A percentile compares a stretch with the other conserved stretches of the same genome.
These are phyloP conservation scores for Penicillium daleae DNA, from an alignment of 495 filamentous ascomycete species.

Conservation along the genomic window DNA sequence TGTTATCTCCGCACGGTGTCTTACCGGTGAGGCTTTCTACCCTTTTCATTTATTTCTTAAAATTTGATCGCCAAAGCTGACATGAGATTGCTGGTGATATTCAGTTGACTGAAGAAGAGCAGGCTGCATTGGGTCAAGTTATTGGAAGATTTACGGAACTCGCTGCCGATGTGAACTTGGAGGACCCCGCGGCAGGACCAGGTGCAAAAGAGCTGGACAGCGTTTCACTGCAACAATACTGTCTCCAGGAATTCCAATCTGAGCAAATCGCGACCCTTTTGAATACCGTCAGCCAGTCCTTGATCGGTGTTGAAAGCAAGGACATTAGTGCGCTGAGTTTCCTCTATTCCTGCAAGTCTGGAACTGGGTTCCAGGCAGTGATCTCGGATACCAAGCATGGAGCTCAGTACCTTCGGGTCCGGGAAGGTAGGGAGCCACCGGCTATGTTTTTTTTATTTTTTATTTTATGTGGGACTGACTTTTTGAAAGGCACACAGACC, in stretches of 20 bases:
- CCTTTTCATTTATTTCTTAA: not conserved
- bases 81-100: not conserved
- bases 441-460: too few relatives aligned
- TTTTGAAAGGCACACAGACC: slow-evolving; percentile 25
- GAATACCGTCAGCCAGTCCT: slow-evolving; percentile 12
- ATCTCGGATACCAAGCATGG: slow-evolving; percentile 44
- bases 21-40: not conserved
- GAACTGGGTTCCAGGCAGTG: slow-evolving; percentile 40
- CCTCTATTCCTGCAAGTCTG: slow-evolving; percentile 47
- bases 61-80: not conserved
- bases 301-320: slow-evolving; percentile 43
- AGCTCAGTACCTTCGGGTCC: slow-evolving; percentile 42
- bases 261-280: slow-evolving; percentile 4
- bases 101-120: slow-evolving; percentile 3
- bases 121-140: slow-evolving; percentile 4
- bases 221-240: slow-evolving; percentile 5
- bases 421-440: slow-evolving; percentile 11
- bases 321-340: slow-evolving; percentile 48
- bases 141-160: not conserved
- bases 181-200: not conserved
- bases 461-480: not conserved
- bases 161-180: not conserved
- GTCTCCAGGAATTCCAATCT: slow-evolving; percentile 6
- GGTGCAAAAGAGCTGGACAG: slow-evolving; percentile 8
- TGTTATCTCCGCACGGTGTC: not conserved